Evolutionary conservation across 805 yeast species (phyloP).

Genomic region (Cyberlindnera mrakii): DNA sequence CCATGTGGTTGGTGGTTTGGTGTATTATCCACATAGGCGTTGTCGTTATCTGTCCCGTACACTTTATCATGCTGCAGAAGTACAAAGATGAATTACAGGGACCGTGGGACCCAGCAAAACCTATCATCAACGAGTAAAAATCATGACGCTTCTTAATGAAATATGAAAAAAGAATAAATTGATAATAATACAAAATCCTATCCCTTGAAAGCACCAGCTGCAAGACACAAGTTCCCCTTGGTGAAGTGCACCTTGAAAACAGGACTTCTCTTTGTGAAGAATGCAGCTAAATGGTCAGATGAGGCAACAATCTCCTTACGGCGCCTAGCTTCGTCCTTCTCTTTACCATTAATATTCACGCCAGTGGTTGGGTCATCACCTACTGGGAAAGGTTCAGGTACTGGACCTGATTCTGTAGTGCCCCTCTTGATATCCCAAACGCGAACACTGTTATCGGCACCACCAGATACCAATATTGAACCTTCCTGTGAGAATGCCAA

Average conservation of each 20-base stretch:
- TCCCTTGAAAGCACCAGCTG: conserved; percentile 75
- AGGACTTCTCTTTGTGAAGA: conserved; percentile 89
- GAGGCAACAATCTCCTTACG: conserved; percentile 74
- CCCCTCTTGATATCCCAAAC: conserved; percentile 94
- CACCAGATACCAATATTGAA: conserved; percentile 81
- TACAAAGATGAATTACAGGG: conserved; percentile 85
- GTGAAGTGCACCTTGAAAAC: conserved; percentile 92
- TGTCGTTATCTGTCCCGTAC: conserved; percentile 55
- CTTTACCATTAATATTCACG: conserved; percentile 21
- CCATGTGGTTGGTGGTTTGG: conserved; percentile 43
- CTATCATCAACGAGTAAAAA: conserved; percentile 29
- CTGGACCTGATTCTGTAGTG: conserved; percentile 71
- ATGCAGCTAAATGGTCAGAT: conserved; percentile 87
- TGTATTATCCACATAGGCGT: conserved; percentile 40
- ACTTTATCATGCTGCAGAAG: conserved; percentile 65
- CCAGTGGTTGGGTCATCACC: conserved; percentile 15
- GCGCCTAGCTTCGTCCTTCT: conserved; percentile 42
- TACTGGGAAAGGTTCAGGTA: conserved; percentile 61
- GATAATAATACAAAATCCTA: conserved; percentile 3
- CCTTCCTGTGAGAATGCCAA: conserved; percentile 84
- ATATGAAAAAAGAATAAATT: background rate
- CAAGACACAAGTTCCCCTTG: conserved; percentile 81
- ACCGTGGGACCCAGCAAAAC: conserved; percentile 89
- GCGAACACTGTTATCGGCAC: conserved; percentile 86
- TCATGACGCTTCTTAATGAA: background rate